These are phyloP conservation scores for Lasiosphaeriaceae sp. DNA, from an alignment of 495 filamentous ascomycete genomes.

Conservation along the genomic window DNA sequence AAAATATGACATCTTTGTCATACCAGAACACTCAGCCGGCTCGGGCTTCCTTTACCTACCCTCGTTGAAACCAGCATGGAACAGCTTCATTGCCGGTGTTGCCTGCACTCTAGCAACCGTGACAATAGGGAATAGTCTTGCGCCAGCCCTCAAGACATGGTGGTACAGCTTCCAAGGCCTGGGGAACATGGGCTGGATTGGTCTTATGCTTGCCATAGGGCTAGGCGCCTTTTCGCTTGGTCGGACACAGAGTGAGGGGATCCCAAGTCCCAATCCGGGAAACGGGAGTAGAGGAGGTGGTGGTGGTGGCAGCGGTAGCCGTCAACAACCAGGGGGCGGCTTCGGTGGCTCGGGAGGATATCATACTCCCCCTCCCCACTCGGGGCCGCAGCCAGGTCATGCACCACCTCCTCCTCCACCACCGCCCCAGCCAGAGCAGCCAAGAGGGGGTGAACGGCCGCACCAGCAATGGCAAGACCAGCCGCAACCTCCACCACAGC, in stretches of 20 bases:
- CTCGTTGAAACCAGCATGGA: constrained; percentile 75
- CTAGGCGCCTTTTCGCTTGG: constrained; percentile 73
- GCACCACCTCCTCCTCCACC: constrained; percentile 36
- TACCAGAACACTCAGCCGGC: constrained; percentile 89
- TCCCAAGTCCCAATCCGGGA: not conserved
- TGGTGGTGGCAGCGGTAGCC: not conserved
- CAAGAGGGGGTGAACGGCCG: constrained; percentile 26
- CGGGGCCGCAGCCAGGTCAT: constrained; percentile 35
- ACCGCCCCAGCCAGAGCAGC: constrained; percentile 25
- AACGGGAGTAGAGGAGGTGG: not conserved
- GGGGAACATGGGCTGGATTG: constrained; percentile 56
- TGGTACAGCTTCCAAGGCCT: constrained; percentile 56
- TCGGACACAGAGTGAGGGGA: constrained; percentile 22
- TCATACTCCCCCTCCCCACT: constrained; percentile 31
- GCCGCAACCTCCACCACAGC: constrained; percentile 18
- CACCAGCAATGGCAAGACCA: constrained; percentile 41
- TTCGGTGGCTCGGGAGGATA: constrained; percentile 18
- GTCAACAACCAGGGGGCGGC: constrained; percentile 13
- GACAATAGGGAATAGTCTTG: constrained; percentile 62
- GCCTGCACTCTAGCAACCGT: constrained; percentile 65
- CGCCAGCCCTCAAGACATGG: constrained; percentile 67
- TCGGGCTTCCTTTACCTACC: constrained; percentile 92
- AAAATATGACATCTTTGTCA: constrained; percentile 96
- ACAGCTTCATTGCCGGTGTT: constrained; percentile 87
- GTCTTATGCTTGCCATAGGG: constrained; percentile 64